A percentile compares a stretch with the other conserved stretches of the same genome.
These are phyloP conservation scores for Cladosporium sp. DNA, from an alignment of 2,329 filamentous ascomycete genomes.

Conservation along the genomic window DNA sequence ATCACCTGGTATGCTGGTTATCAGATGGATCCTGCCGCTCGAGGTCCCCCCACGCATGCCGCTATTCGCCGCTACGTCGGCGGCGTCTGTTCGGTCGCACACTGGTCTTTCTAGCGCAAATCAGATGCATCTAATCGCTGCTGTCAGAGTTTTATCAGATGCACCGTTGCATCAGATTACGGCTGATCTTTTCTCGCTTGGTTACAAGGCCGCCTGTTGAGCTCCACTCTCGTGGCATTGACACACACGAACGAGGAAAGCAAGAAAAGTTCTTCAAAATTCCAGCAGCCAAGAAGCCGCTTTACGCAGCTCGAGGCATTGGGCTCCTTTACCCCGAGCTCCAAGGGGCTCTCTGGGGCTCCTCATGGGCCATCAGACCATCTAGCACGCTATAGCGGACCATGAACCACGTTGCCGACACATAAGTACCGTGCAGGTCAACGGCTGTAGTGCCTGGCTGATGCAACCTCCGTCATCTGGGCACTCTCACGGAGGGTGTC, in stretches of 20 bases:
- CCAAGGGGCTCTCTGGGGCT: no score
- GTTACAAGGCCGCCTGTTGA: neutral
- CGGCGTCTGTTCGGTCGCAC: neutral
- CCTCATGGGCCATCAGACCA: neutral
- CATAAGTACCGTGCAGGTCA: no score
- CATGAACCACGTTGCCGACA: no score
- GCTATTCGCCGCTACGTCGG: conserved; percentile 7
- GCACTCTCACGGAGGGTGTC: neutral
- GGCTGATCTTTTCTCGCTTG: conserved; percentile 8
- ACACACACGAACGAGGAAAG: neutral
- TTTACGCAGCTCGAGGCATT: neutral
- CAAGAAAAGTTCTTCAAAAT: conserved; percentile 4
- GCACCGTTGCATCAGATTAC: conserved; percentile 12
- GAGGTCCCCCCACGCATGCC: neutral
- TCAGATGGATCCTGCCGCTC: neutral
- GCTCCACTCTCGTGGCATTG: conserved; percentile 2
- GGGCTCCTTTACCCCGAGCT: neutral
- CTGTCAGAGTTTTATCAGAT: conserved; percentile 6
- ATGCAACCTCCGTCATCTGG: neutral
- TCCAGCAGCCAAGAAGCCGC: neutral
- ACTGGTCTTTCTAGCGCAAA: neutral
- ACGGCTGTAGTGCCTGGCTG: neutral
- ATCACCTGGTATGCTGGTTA: neutral
- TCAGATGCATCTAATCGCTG: conserved; percentile 12
- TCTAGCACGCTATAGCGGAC: neutral